Evolutionary conservation across 148 eudicot species (phyloP), one percentile per base, ranked within the genome.

Genomic region (Rhododendron molle): DNA sequence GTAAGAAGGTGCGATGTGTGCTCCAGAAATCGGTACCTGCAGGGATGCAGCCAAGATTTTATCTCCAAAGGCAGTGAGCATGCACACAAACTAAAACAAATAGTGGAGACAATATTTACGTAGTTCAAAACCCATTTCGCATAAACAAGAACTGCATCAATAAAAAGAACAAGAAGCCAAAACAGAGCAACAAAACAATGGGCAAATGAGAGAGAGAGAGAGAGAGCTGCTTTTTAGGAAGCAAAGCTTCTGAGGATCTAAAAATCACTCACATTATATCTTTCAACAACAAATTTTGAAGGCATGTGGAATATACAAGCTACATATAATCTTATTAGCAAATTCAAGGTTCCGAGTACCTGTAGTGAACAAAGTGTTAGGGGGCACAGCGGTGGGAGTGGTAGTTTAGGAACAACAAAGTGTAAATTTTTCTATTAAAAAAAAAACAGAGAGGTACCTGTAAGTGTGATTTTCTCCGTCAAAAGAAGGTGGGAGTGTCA

Each of bases 401-500:
- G 54, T 50, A 50, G 15, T 12, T 46, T 54, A 54, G 5, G 60
- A 54, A 54, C 23, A 54, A 54, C 6, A 5, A 54, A 16, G 23
- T 54, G 20, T 16, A 18, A 18, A 18, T 54, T 16, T 54, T 16
- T 16, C 60, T 54, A 52, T 14, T 0, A 15, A 3, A 52, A 50
- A 50, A 13, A 3, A 3, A 52, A 52, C 18, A 52, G 13, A 50
- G 13, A 11, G 0, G n/a, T 84, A 84, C 81, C 86, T 84, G 73
- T 84, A 58, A 54, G 86, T 38, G 18, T 71, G 86, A 58, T 77
- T 54, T 32, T 58, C 86, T n/a, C 73, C 82, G 21, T 84, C 86
- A 43, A 84, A 84, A 26, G 86, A 84, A 84, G 81, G 81, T 26
- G 86, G 81, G 73, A 84, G 82, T 84, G 18, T 49, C 82, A 77